phyloP scores from a whole-genome alignment of 768 basidiomycete genomes.

The Leccinum disarticulatum region DNA sequence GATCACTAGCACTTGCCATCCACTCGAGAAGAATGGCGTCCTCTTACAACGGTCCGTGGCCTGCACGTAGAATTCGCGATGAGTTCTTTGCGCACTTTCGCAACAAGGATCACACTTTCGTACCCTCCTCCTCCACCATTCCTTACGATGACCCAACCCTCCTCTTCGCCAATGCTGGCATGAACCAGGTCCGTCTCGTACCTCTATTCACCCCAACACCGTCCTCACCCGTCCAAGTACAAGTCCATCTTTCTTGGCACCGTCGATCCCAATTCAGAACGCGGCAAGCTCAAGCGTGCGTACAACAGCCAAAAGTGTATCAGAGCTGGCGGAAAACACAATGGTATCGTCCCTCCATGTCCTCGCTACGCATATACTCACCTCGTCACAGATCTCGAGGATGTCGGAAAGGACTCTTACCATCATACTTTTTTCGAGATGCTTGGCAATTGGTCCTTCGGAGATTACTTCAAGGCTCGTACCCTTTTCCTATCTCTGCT shows the following conservation, averaged over 20 bases:
- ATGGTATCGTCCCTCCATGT: conserved; percentile 52
- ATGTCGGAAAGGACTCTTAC: conserved; percentile 98
- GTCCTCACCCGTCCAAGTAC: conserved; percentile 54
- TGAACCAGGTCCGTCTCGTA: conserved; percentile 73
- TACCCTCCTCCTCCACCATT: conserved; percentile 88
- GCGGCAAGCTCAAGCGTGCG: conserved; percentile 88
- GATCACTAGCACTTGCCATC: conserved; percentile 14
- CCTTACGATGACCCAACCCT: conserved; percentile 98
- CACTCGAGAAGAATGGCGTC: conserved; percentile 29
- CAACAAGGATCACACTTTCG: conserved; percentile 78
- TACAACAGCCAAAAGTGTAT: conserved; percentile 99
- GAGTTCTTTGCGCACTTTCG: conserved; percentile 92
- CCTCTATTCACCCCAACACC: neutral
- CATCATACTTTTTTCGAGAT: conserved; percentile 99
- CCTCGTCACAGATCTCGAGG: conserved; percentile 77
- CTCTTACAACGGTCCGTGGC: conserved; percentile 53
- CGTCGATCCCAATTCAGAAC: conserved; percentile 91
- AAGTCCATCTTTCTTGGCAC: conserved; percentile 98
- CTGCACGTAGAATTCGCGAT: conserved; percentile 79
- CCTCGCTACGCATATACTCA: conserved; percentile 3
- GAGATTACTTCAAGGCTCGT: conserved; percentile 96
- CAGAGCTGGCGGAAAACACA: conserved; percentile 97
- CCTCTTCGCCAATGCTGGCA: conserved; percentile 97
- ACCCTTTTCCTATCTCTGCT: neutral
- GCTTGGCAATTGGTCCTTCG: conserved; percentile 99